A percentile compares a stretch with the other conserved stretches of the same genome.
phyloP scores from a whole-genome alignment of 2,329 filamentous ascomycete genomes.

The Pseudocercospora fijiensis region DNA sequence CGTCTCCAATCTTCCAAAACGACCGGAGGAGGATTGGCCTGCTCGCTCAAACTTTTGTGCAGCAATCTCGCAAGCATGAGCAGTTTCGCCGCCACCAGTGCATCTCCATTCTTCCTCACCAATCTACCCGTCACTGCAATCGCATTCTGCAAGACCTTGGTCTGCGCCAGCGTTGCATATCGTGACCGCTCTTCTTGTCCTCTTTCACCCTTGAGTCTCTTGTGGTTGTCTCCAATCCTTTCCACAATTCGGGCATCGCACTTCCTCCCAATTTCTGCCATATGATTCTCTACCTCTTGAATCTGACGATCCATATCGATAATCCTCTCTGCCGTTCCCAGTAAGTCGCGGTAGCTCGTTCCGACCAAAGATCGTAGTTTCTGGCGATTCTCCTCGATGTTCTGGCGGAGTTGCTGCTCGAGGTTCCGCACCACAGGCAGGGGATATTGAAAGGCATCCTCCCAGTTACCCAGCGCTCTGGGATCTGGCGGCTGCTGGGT shows the following conservation, averaged over 20 bases:
- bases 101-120: constrained; percentile 52
- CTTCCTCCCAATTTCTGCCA: constrained; percentile 69
- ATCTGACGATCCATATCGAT: constrained; percentile 83
- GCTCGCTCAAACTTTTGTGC: constrained; percentile 67
- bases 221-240: constrained; percentile 55
- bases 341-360: constrained; percentile 77
- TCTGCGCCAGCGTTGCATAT: constrained; percentile 24
- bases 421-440: constrained; percentile 62
- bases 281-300: constrained; percentile 66
- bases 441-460: constrained; percentile 67
- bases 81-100: constrained; percentile 60
- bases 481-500: constrained; percentile 54
- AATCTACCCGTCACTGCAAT: constrained; percentile 54
- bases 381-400: constrained; percentile 63
- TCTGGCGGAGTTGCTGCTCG: constrained; percentile 63
- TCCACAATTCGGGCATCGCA: constrained; percentile 73
- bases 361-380: constrained; percentile 66
- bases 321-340: constrained; percentile 91
- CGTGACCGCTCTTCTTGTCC: constrained; percentile 13
- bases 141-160: constrained; percentile 55
- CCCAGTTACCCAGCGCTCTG: constrained; percentile 59
- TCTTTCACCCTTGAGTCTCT: constrained; percentile 23
- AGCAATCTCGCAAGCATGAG: constrained; percentile 74
- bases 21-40: constrained; percentile 45
- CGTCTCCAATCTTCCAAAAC: constrained; percentile 64